Evolutionary conservation across 352 stramenopile genomes (phyloP), one percentile per base, ranked within the genome.

Genomic region (Chrysophaeum taylorii): DNA sequence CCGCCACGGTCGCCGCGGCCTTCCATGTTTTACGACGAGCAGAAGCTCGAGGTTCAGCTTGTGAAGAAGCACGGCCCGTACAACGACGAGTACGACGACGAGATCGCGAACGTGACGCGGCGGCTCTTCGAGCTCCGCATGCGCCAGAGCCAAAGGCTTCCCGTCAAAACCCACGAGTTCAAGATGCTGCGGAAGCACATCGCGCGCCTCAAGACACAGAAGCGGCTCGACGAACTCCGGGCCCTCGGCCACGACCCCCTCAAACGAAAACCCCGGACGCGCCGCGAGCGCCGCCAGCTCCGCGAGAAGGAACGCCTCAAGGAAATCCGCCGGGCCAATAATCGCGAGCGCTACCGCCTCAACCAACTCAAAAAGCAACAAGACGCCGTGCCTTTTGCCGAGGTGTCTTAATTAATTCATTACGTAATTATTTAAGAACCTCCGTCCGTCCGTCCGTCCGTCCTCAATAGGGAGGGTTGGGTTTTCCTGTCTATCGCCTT

Each of bases 91-190:
- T 66, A 66, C 35, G 57, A 27, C 4, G 57, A 66, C 5, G 57
- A 66, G 14, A 66, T 66, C 35, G 5, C 14, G 33, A 42, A 2
- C 33, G 57, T 36, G 21, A 66, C 41, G 57, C 31, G 57, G 35
- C 14, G 27, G 31, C 57, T 66, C 35, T 45, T 66, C 31, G 57
- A 66, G 18, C 57, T 66, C 12, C 57, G 57, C 33, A 42, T 66
- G 57, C 57, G 57, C 57, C 41, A 66, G 57, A 45, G 33, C 2
- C 57, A 66, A 36, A 31, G 57, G 23, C n/a, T 66, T 9, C 57
- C 57, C 18, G 41, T 66, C 36, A 66, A 66, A n/a, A 21, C 57
- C 12, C 18, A 15, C 57, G 57, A 66, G 36, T 66, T 66, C 35
- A 9, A 18, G 12, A 36, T 27, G 33, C 57, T 66, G 31, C 57